Conservation (phyloP, 768 basidiomycete species). For the Mycena metata region DNA sequence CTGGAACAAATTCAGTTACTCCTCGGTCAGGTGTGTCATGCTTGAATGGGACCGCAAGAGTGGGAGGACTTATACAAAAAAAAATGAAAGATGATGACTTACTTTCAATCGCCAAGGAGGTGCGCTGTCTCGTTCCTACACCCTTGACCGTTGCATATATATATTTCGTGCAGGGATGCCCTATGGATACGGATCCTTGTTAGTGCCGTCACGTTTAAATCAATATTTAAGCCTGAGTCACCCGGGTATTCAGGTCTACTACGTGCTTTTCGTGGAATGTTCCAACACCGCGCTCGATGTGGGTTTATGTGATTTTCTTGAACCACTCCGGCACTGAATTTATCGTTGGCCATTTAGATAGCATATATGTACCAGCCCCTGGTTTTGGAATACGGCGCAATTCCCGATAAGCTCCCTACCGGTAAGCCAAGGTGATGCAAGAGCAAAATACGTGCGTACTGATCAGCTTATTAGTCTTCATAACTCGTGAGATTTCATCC, state of each 20-base stretch:
- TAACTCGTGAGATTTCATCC: slow-evolving; percentile 5
- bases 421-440: too few relatives aligned
- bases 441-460: too few relatives aligned
- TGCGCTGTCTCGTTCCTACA: too few relatives aligned
- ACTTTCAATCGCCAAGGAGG: slow-evolving; percentile 2
- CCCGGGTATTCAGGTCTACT: too few relatives aligned
- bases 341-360: slow-evolving; percentile 6
- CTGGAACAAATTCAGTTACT: background rate
- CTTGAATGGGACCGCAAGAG: too few relatives aligned
- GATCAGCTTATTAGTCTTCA: background rate
- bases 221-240: too few relatives aligned
- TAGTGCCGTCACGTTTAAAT: too few relatives aligned
- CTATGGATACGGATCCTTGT: too few relatives aligned
- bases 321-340: background rate
- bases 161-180: too few relatives aligned
- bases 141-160: too few relatives aligned
- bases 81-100: background rate
- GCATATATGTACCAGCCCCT: slow-evolving; percentile 8
- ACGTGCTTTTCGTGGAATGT: too few relatives aligned
- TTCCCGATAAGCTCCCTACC: slow-evolving; percentile 1
- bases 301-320: too few relatives aligned
- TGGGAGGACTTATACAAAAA: background rate
- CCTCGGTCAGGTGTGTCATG: background rate
- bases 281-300: background rate
- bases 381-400: slow-evolving; percentile 7